phyloP scores from a whole-genome alignment of 331 rosid genomes.

The Pyracantha coccinea region DNA sequence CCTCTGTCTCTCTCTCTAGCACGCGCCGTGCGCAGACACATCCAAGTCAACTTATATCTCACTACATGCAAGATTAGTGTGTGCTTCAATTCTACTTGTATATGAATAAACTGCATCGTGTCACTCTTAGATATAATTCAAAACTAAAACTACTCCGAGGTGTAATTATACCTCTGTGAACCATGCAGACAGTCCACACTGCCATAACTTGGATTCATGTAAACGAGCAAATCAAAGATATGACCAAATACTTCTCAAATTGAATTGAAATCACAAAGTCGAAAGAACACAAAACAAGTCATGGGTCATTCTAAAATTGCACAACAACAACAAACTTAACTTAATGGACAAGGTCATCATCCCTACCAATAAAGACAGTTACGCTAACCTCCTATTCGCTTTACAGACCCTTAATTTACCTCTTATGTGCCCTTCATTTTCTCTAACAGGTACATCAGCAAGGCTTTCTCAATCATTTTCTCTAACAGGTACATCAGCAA shows the following conservation, averaged over 20 bases:
- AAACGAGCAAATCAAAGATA: neutral
- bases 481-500: slow-evolving; percentile 20
- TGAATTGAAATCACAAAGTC: slow-evolving; percentile 10
- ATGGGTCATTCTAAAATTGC: slow-evolving; percentile 31
- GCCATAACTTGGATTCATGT: neutral
- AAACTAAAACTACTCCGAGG: neutral
- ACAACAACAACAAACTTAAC: slow-evolving; percentile 43
- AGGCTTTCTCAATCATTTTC: no score
- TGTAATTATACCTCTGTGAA: neutral
- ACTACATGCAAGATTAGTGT: neutral
- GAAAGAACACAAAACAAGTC: slow-evolving; percentile 6
- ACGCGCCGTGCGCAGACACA: no score
- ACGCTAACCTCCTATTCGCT: slow-evolving; percentile 62
- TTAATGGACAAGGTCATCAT: slow-evolving; percentile 37
- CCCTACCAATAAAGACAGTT: slow-evolving; percentile 34
- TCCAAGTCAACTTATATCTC: neutral
- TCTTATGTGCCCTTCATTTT: slow-evolving; percentile 31
- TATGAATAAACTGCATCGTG: no score
- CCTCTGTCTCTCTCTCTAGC: no score
- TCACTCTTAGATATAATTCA: neutral
- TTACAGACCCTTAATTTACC: slow-evolving; percentile 42
- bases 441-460: slow-evolving; percentile 24
- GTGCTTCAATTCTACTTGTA: neutral
- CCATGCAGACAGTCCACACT: neutral
- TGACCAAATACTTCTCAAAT: slow-evolving; percentile 12